Conservation (phyloP, 257 asterid species). For the Gentiana straminea region DNA sequence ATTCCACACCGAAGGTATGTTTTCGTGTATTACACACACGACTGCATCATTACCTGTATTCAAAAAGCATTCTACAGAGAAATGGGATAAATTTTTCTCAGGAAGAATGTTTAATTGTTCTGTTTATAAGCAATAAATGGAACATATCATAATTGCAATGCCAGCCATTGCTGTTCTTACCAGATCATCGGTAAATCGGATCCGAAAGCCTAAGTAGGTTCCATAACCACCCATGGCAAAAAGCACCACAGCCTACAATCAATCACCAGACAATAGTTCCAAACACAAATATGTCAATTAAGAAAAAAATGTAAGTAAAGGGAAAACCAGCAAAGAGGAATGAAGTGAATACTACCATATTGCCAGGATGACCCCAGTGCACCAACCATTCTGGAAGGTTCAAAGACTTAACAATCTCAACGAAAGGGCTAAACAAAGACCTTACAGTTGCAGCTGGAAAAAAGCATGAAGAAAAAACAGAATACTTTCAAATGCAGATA, state of each 20-base stretch:
- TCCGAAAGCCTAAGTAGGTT: conserved; percentile 80
- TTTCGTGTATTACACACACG: no score
- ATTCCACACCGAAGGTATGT: no score
- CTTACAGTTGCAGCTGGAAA: conserved; percentile 53
- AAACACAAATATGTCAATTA: not conserved
- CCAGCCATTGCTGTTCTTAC: conserved; percentile 22
- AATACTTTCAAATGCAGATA: not conserved
- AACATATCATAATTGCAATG: no score
- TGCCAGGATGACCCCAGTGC: conserved; percentile 97
- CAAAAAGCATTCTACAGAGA: no score
- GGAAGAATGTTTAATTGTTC: no score
- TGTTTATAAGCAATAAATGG: no score
- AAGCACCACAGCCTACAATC: conserved; percentile 72
- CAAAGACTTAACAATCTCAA: conserved; percentile 63
- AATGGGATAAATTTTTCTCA: no score
- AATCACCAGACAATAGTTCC: not conserved
- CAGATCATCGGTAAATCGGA: conserved; percentile 61
- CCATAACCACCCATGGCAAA: conserved; percentile 98
- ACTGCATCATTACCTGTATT: no score
- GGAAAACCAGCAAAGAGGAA: not conserved
- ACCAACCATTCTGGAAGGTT: conserved; percentile 83
- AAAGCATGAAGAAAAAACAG: conserved; percentile 6
- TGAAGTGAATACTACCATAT: conserved; percentile 45
- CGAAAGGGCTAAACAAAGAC: conserved; percentile 54
- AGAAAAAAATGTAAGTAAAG: not conserved